Evolutionary conservation across 2,329 filamentous ascomycete genomes (phyloP), one percentile per base, ranked within the genome.

Genomic region (Akanthomyces lecanii): DNA sequence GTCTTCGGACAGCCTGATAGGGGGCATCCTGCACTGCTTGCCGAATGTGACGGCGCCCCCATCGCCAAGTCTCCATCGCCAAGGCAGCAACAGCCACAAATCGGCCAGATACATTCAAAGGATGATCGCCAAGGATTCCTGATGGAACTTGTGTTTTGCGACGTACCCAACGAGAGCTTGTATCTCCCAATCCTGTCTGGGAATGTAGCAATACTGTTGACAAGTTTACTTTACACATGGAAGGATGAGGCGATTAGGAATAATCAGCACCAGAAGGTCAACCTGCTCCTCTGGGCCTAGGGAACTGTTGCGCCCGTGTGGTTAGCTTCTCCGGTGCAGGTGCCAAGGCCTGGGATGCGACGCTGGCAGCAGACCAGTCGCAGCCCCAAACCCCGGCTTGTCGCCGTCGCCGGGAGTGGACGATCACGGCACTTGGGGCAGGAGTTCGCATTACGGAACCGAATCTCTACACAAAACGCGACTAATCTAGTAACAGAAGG

Each of bases 261-360:
- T 10, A 30, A 14, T 44, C 47, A 30, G 38, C 45, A 44, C 33
- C 45, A 45, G 3, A 59, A 14, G 51, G 1, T 2, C 56, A 59
- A 60, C 47, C 57, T 60, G 47, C 57, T 60, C n/a, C 47, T 60
- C 57, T 52, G 5, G 57, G 57, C 25, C 47, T 60, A 60, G 57
- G 38, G 4, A 52, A 1, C 33, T 33, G 18, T 18, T n/a, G 10
- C 23, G 44, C 16, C 16, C 8, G 8, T 38, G 12, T 48, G 44
- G 14, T 28, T 38, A 45, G 42, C 55, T 11, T 30, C 6, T 38
- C 6, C 12, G 6, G 30, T 10, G 10, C 14, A 5, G 12, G 28
- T 2, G 12, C 45, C 23, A 23, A 40, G 11, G 21, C 18, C 30
- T 40, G 12, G 45, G 21, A 30, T 59, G 33, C 28, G 30, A 40